Base-by-base conservation (phyloP, 148 eudicot species). In the Dianthus caryophyllus region DNA sequence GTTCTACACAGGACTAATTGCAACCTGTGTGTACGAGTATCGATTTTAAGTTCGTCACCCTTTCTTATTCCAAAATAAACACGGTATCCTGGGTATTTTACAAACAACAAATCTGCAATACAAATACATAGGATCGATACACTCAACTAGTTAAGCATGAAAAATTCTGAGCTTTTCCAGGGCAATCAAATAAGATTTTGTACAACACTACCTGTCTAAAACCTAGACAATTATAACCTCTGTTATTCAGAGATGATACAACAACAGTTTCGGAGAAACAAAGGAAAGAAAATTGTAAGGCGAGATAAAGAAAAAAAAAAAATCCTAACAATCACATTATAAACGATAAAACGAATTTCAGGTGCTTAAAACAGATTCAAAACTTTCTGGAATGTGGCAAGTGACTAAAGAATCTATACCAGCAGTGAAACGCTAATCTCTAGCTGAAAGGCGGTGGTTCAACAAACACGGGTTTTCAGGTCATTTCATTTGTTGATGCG, bases 321-420 rank as follows among this genome's bases (percentile, higher is more conserved):
- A 56, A 56, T 27, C 61, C 61, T 56, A 56, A 38, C 38, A 56
- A 9, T 41, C 44, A 41, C 44, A 41, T 41, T 41, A 41, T 41
- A 41, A 41, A 41, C 44, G 44, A 1, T 41, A 41, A n/a, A n/a
- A 33, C 44, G 12, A 17, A 57, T 30, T 41, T 33, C 15, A 21
- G 21, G 39, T 57, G 41, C 24, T 60, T 60, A 60, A 21, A 36
- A 60, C 64, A 60, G 12, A 38, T 38, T 60, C 64, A 60, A 60
- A 60, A 33, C 64, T 60, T 60, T 18, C n/a, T n/a, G 46, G 36
- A 60, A 36, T 60, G 64, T 36, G 36, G 46, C 43, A 60, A 60
- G n/a, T 60, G 44, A 36, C 26, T 36, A 60, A 58, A 60, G 38
- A 33, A 33, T 20, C 44, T 59, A 59, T 17, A 16, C 63, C 63